phyloP scores from a whole-genome alignment of 768 basidiomycete genomes.

The Leucogyrophana mollusca region DNA sequence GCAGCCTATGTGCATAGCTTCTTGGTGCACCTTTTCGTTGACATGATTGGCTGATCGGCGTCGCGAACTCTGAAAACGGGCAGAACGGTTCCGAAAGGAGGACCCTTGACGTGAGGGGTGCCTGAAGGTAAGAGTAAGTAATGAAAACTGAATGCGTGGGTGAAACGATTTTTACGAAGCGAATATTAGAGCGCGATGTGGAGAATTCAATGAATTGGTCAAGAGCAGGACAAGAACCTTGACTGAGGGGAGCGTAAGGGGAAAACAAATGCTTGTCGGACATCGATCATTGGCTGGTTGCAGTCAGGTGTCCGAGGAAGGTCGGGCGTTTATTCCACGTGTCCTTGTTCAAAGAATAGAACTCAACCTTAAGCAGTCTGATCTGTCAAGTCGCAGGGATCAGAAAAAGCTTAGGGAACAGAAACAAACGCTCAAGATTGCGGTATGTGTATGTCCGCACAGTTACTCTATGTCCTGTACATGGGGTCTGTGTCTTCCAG shows the following conservation, averaged over 20 bases:
- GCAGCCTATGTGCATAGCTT: too few relatives aligned
- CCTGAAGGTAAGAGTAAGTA: slow-evolving; percentile 20
- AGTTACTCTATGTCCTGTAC: too few relatives aligned
- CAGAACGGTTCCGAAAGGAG: slow-evolving; percentile 33
- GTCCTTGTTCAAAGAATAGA: slow-evolving; percentile 1
- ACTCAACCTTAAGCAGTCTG: slow-evolving; percentile 11
- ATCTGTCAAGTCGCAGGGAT: slow-evolving; percentile 2
- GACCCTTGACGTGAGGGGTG: slow-evolving; percentile 13
- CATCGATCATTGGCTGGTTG: slow-evolving; percentile 1
- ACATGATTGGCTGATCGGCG: slow-evolving; percentile 21
- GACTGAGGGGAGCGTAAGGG: too few relatives aligned
- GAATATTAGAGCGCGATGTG: slow-evolving; percentile 2
- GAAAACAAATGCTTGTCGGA: too few relatives aligned
- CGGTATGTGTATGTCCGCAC: too few relatives aligned
- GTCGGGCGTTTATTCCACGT: slow-evolving; percentile 10
- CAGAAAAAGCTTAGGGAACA: too few relatives aligned
- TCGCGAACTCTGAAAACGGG: slow-evolving; percentile 12
- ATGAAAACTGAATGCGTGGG: slow-evolving; percentile 9
- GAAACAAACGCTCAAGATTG: too few relatives aligned
- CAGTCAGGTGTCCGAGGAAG: slow-evolving; percentile 26
- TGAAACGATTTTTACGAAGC: slow-evolving; percentile 10
- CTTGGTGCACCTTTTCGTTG: too few relatives aligned
- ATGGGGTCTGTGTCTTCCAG: too few relatives aligned
- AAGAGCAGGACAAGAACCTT: too few relatives aligned
- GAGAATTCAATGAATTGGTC: slow-evolving; percentile 1